Percentiles rank a stretch among this genome's conserved stretches.
phyloP scores from a whole-genome alignment of 108 stramenopile species.

The Nannochloropsis salina region DNA sequence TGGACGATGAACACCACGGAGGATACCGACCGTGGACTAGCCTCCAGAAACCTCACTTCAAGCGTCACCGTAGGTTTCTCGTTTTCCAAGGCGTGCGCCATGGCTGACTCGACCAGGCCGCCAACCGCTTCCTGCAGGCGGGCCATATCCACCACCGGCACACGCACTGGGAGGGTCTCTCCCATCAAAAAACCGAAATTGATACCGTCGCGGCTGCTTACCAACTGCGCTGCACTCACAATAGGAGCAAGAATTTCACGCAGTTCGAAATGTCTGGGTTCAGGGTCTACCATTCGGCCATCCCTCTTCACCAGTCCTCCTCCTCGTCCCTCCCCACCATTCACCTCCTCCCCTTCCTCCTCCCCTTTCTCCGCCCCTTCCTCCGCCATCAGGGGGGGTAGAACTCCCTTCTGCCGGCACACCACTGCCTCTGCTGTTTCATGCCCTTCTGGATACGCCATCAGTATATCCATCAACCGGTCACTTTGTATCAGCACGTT shows the following conservation, averaged over 20 bases:
- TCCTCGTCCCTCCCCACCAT: neutral
- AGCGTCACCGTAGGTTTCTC: slow-evolving; percentile 1
- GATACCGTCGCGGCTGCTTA: neutral
- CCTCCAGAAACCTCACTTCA: neutral
- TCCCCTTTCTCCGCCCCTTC: neutral
- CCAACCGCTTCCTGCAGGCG: neutral
- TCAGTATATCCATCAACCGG: neutral
- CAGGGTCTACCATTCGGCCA: neutral
- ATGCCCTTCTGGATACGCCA: neutral
- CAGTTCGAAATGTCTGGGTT: neutral
- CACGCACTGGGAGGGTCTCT: neutral
- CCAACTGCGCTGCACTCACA: slow-evolving; percentile 15
- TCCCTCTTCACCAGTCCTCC: neutral
- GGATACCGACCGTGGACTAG: neutral
- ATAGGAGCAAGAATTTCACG: neutral
- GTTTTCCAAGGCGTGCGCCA: slow-evolving; percentile 5
- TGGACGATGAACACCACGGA: neutral
- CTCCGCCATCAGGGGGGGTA: neutral
- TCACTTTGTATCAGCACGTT: slow-evolving; percentile 11
- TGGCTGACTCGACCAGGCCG: neutral
- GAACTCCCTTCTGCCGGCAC: neutral
- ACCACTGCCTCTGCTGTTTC: neutral
- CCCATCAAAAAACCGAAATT: neutral
- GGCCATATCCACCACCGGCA: neutral
- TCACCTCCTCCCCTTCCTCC: slow-evolving; percentile 15